These are phyloP conservation scores for Diaporthe citrichinensis DNA, from an alignment of 2,329 filamentous ascomycete species.

Conservation along the genomic window DNA sequence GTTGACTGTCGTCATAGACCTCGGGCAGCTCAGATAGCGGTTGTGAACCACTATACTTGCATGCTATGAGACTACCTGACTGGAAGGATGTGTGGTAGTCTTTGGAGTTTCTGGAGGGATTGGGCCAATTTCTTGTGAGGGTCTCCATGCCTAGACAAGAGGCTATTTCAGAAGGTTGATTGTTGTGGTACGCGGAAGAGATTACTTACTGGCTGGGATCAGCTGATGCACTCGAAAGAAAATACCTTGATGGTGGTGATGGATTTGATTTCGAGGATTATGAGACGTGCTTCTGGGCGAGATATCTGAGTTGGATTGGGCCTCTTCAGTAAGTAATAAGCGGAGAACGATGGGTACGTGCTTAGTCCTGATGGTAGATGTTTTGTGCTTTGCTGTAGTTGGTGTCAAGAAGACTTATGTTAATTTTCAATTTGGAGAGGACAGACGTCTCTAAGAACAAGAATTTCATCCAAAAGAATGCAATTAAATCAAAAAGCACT, in stretches of 20 bases:
- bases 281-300: background rate
- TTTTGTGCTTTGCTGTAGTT: background rate
- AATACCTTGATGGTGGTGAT: background rate
- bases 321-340: background rate
- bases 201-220: background rate
- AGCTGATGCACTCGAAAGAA: background rate
- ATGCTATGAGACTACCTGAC: background rate
- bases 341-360: background rate
- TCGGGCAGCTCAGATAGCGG: background rate
- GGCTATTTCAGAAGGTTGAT: background rate
- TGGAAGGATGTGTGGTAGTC: background rate
- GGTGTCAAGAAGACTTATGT: background rate
- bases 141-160: background rate
- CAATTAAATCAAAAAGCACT: background rate
- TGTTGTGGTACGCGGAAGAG: background rate
- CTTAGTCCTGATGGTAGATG: background rate
- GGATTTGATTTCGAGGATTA: background rate
- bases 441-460: background rate
- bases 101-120: background rate
- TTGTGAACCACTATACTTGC: background rate
- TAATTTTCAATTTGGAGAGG: background rate
- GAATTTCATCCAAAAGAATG: background rate
- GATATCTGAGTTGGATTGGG: background rate
- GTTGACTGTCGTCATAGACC: background rate
- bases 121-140: background rate